Base-by-base conservation (phyloP, 2,329 filamentous ascomycete species). In the Geosmithia flava region DNA sequence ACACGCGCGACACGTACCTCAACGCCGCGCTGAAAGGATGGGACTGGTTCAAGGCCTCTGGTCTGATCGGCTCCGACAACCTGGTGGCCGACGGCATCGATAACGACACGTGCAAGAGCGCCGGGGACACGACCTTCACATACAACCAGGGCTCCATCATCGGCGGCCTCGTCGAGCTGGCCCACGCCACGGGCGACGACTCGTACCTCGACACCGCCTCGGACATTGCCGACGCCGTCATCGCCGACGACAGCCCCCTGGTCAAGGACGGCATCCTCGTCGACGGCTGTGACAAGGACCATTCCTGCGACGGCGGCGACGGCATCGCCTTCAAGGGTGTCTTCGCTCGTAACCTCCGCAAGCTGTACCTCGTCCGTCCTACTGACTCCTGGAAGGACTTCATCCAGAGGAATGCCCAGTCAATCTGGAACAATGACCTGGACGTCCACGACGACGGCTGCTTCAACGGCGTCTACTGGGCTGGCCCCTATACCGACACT, bases 321-420 rank as follows among this genome's bases (percentile, higher is more conserved):
- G 75, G 70, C 1, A 66, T 69, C 1, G 78, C 83, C 55, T 87
- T 87, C 69, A 87, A 87, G 59, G 83, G 51, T 19, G 30, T 52
- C 15, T 51, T 52, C 39, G 33, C 33, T 3, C 33, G 33, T 11
- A 37, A 37, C 33, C 47, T 52, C 3, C 40, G 47, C 8, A 44
- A 51, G 29, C 42, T 53, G 29, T 44, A 53, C 42, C 20, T 45
- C 3, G 41, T 41, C 19, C 45, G 46, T 3, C 50, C 49, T 7
- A 46, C 20, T 13, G 46, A 49, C 23, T 27, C 42, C n/a, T 51
- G 45, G 16, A 50, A 50, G 23, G 40, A 40, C 6, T 53, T 53
- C 20, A 17, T 53, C 33, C 41, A 48, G 13, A 45, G 40, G 42
- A 53, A 53, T 23, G 52, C 52, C 11, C 39, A 51, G 16, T 44